Evolutionary conservation across 2,329 filamentous ascomycete genomes (phyloP).

Genomic region (Davidsoniella australis): DNA sequence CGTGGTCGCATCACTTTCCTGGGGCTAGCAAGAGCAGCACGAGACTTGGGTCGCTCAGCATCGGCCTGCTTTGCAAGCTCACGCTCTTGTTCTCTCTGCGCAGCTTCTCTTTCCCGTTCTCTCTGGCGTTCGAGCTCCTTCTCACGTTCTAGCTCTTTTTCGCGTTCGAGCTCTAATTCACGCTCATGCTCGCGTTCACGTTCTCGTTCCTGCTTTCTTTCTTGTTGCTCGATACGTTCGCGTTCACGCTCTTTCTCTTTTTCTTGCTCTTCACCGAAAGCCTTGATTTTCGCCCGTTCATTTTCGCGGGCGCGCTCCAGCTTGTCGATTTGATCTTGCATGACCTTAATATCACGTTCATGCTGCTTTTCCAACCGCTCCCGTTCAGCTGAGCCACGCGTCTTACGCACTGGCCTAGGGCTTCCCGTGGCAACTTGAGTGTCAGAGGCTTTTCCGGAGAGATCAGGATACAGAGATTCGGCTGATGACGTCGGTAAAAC

Average conservation of each 20-base stretch:
- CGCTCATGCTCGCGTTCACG: conserved; percentile 4
- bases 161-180: neutral
- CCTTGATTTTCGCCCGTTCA: conserved; percentile 49
- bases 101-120: conserved; percentile 2
- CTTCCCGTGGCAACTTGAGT: conserved; percentile 18
- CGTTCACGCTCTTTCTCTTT: conserved; percentile 16
- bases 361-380: conserved; percentile 48
- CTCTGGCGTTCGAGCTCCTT: conserved; percentile 2
- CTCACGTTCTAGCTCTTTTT: conserved; percentile 4
- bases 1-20: conserved; percentile 25
- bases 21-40: conserved; percentile 9
- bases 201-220: conserved; percentile 4
- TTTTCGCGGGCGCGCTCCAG: conserved; percentile 52
- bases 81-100: neutral
- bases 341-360: conserved; percentile 45
- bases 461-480: conserved; percentile 28
- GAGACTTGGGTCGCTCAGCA: conserved; percentile 8
- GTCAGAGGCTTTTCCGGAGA: conserved; percentile 16
- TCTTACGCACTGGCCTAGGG: conserved; percentile 27
- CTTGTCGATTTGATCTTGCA: conserved; percentile 43
- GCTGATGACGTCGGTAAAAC: conserved; percentile 13
- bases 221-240: conserved; percentile 7
- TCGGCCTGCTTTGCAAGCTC: conserved; percentile 6
- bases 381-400: conserved; percentile 41
- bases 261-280: conserved; percentile 41